phyloP scores from a whole-genome alignment of 441 rosid genomes.

The Aquilaria agallochum region DNA sequence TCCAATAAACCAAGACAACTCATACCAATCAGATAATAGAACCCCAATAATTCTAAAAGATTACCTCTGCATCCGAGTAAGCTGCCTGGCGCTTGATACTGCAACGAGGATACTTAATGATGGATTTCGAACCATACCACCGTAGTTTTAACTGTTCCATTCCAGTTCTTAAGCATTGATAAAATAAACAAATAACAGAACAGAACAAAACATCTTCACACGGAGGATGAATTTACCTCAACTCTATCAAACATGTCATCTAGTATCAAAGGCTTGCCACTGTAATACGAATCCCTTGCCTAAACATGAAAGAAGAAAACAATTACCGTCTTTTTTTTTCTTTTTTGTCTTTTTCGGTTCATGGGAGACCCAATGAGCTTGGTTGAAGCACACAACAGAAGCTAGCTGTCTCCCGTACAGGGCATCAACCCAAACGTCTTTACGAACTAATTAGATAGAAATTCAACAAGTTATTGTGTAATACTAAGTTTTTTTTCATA shows the following conservation, averaged over 20 bases:
- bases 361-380: too few species aligned
- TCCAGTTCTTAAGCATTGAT: not conserved
- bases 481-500: not conserved
- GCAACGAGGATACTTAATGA: slow-evolving; percentile 93
- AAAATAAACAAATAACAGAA: not conserved
- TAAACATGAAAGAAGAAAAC: slow-evolving; percentile 13
- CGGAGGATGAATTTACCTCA: slow-evolving; percentile 48
- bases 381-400: too few species aligned
- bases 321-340: too few species aligned
- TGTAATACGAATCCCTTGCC: slow-evolving; percentile 90
- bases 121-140: slow-evolving; percentile 88
- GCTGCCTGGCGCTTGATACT: slow-evolving; percentile 79
- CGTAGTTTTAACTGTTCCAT: slow-evolving; percentile 73
- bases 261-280: slow-evolving; percentile 77
- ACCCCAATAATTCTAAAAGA: slow-evolving; percentile 15
- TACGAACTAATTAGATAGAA: too few species aligned
- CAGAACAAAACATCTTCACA: not conserved
- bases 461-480: too few species aligned
- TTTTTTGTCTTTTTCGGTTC: too few species aligned
- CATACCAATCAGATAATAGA: not conserved
- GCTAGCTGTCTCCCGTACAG: too few species aligned
- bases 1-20: slow-evolving; percentile 2
- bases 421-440: too few species aligned
- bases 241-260: slow-evolving; percentile 99
- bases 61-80: slow-evolving; percentile 96